Conservation (phyloP, 306 rosid species). For the Inga laurina region DNA sequence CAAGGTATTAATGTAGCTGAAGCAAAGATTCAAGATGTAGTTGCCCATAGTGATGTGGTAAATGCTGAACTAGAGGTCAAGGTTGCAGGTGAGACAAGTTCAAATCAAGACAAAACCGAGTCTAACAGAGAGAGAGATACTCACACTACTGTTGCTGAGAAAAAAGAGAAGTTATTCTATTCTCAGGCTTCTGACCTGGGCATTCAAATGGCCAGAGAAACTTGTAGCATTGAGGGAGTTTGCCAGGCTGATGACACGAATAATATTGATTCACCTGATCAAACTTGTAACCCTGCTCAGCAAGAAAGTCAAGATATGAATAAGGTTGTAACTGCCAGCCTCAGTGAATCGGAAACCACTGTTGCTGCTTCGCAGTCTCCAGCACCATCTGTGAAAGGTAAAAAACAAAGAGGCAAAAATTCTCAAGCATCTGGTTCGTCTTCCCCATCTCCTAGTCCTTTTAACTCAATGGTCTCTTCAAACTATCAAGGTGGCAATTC, state of each 20-base stretch:
- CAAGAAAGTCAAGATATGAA: conserved; percentile 50
- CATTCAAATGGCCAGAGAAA: conserved; percentile 64
- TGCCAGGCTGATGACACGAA: conserved; percentile 36
- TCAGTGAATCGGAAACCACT: conserved; percentile 44
- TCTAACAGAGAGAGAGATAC: conserved; percentile 42
- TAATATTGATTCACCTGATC: conserved; percentile 37
- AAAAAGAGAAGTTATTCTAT: conserved; percentile 63
- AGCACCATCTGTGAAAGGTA: conserved; percentile 51
- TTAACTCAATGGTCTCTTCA: conserved; percentile 50
- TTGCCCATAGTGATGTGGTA: conserved; percentile 42
- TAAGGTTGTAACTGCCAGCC: conserved; percentile 43
- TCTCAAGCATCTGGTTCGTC: conserved; percentile 51
- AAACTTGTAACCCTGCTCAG: conserved; percentile 26
- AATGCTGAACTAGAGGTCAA: conserved; percentile 51
- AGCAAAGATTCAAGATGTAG: conserved; percentile 46
- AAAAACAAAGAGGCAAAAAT: conserved; percentile 58
- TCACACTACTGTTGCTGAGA: conserved; percentile 38
- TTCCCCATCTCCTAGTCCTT: conserved; percentile 50
- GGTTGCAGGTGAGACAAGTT: conserved; percentile 52
- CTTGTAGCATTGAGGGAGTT: conserved; percentile 44
- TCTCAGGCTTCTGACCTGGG: conserved; percentile 72
- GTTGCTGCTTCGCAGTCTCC: conserved; percentile 45
- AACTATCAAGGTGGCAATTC: conserved; percentile 50
- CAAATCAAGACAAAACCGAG: conserved; percentile 38
- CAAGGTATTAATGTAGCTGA: conserved; percentile 47